Evolutionary conservation across 371 early-diverging fungal genomes (phyloP), one percentile per base, ranked within the genome.

Genomic region (Synchytrium microbalum): DNA sequence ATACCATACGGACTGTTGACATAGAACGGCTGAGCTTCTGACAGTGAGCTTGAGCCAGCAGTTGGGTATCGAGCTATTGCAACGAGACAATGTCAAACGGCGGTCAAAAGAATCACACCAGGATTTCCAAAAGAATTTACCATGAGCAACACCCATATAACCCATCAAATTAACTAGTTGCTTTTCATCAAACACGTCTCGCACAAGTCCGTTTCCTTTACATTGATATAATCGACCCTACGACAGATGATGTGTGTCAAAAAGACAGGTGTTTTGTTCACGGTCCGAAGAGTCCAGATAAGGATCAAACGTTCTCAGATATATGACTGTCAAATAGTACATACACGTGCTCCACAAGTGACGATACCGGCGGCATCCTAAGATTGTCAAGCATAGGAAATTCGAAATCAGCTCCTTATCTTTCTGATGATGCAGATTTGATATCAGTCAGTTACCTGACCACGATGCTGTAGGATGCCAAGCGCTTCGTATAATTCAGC

Each of bases 321-420:
- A 5, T 19, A 5, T 38, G 46, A 38, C 5, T 19, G 5, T 19
- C 46, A 38, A 38, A 5, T 5, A 38, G 46, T 10, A 5, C 46
- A 10, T 38, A 38, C 46, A 10, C 46, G 46, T 10, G 46, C 32
- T 29, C 92, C 96, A 73, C 93, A 95, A n/a, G 98, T 97, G 33
- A 96, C 86, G 65, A 97, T 95, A 61, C 98, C 98, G 19, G 98
- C 96, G 28, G 98, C 96, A 81, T 97, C 98, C 96, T 96, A 73
- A 58, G 24, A 56, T 26, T 24, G 13, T 24, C 13, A 56, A 51
- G 51, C 51, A 51, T n/a, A n/a, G n/a, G n/a, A n/a, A n/a, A n/a
- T n/a, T n/a, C n/a, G n/a, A n/a, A n/a, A n/a, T n/a, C n/a, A n/a
- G n/a, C n/a, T n/a, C n/a, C n/a, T n/a, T n/a, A n/a, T n/a, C n/a